These are phyloP conservation scores for Penicillium sp. DNA, from an alignment of 2,329 filamentous ascomycete genomes.

Conservation along the genomic window DNA sequence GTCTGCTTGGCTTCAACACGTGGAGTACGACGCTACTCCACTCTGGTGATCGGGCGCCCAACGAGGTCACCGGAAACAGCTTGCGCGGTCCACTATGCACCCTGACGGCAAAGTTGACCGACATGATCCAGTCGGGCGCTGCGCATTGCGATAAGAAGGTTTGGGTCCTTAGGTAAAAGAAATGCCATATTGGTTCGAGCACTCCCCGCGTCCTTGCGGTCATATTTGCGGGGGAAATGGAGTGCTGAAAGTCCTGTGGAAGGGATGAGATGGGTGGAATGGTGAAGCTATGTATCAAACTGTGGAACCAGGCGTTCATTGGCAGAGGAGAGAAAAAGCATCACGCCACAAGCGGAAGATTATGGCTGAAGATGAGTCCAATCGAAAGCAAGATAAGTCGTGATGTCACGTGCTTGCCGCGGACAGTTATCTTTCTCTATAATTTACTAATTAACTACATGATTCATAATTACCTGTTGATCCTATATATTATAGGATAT, in stretches of 20 bases:
- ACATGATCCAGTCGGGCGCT: slow-evolving; percentile 1
- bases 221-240: slow-evolving; percentile 6
- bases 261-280: too few species aligned
- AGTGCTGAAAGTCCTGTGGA: neutral
- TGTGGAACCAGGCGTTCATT: too few species aligned
- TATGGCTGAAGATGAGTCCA: neutral
- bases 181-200: slow-evolving; percentile 13
- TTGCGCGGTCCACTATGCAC: neutral
- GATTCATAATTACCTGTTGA: too few species aligned
- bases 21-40: slow-evolving; percentile 23
- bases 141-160: slow-evolving; percentile 18
- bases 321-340: too few species aligned
- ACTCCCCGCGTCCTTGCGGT: neutral
- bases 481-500: too few species aligned
- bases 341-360: neutral
- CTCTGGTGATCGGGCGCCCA: slow-evolving; percentile 1
- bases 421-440: too few species aligned
- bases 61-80: neutral
- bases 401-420: neutral
- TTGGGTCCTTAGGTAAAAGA: slow-evolving; percentile 22
- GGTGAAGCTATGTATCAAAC: too few species aligned
- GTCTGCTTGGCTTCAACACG: slow-evolving; percentile 11
- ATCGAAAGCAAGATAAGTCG: neutral
- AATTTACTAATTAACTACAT: too few species aligned
- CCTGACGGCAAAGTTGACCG: slow-evolving; percentile 2